Evolutionary conservation across 768 basidiomycete genomes (phyloP).

Genomic region (Boletus fagicola): DNA sequence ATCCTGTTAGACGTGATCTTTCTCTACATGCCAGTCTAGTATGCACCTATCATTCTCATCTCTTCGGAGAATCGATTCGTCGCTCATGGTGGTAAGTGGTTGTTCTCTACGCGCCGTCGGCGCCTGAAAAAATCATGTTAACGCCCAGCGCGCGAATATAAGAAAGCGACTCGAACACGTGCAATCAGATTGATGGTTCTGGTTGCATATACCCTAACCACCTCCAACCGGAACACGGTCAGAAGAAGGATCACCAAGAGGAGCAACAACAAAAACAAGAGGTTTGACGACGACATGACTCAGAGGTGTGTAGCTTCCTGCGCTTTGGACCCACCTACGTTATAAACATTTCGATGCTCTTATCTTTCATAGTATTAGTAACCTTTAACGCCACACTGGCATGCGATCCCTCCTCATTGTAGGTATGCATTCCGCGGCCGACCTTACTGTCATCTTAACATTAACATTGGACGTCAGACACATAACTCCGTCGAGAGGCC

Average conservation of each 20-base stretch:
- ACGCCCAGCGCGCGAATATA: conserved; percentile 8
- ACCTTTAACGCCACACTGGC: conserved; percentile 6
- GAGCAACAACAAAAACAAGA: conserved; percentile 20
- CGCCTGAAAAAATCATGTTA: conserved; percentile 7
- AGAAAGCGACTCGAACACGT: conserved; percentile 14
- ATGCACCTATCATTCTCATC: conserved; percentile 19
- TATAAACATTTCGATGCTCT: conserved; percentile 12
- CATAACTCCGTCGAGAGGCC: neutral
- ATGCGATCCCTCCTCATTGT: neutral
- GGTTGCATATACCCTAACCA: neutral
- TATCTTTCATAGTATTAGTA: neutral
- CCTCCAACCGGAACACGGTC: neutral
- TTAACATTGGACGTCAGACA: neutral
- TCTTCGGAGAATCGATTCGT: neutral
- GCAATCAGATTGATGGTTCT: conserved; percentile 4
- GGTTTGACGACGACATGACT: conserved; percentile 11
- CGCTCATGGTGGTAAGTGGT: conserved; percentile 10
- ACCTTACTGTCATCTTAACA: neutral
- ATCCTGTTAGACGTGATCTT: conserved; percentile 4
- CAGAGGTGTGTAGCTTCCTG: neutral
- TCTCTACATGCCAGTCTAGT: neutral
- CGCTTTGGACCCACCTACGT: neutral
- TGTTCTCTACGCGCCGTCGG: neutral
- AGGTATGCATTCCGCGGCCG: neutral
- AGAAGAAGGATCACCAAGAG: conserved; percentile 1